Conservation (phyloP, 345 rosid genomes). For the Durio zibethinus region DNA sequence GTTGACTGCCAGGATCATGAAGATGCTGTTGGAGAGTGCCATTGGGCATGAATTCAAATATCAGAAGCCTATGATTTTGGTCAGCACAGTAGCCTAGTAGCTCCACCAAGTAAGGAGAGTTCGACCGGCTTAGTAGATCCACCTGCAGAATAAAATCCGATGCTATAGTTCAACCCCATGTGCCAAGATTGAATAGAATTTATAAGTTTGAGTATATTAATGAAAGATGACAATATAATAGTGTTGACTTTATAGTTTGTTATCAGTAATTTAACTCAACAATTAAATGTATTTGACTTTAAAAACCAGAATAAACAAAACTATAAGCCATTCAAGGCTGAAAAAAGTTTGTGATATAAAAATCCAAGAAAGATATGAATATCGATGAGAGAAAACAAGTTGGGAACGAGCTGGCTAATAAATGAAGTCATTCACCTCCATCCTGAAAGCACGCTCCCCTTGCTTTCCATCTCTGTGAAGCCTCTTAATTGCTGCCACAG, state of each 20-base stretch:
- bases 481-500: constrained; percentile 73
- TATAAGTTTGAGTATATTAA: background rate
- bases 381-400: too few species aligned
- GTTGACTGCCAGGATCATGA: constrained; percentile 36
- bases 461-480: constrained; percentile 58
- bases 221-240: background rate
- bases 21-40: constrained; percentile 64
- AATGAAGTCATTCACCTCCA: constrained; percentile 70
- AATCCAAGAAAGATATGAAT: background rate
- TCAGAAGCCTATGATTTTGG: constrained; percentile 68
- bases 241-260: background rate
- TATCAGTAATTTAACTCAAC: background rate
- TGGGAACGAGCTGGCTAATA: too few species aligned
- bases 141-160: constrained; percentile 46
- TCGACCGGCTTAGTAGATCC: constrained; percentile 77
- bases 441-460: constrained; percentile 78
- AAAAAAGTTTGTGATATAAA: too few species aligned
- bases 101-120: constrained; percentile 75
- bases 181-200: constrained; percentile 23
- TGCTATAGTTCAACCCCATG: constrained; percentile 17
- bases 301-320: background rate
- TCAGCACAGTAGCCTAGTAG: constrained; percentile 95
- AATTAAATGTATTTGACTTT: background rate
- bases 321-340: background rate
- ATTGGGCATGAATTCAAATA: constrained; percentile 73